phyloP scores from a whole-genome alignment of 2,329 filamentous ascomycete species.

The Arthrocladium fulminans region DNA sequence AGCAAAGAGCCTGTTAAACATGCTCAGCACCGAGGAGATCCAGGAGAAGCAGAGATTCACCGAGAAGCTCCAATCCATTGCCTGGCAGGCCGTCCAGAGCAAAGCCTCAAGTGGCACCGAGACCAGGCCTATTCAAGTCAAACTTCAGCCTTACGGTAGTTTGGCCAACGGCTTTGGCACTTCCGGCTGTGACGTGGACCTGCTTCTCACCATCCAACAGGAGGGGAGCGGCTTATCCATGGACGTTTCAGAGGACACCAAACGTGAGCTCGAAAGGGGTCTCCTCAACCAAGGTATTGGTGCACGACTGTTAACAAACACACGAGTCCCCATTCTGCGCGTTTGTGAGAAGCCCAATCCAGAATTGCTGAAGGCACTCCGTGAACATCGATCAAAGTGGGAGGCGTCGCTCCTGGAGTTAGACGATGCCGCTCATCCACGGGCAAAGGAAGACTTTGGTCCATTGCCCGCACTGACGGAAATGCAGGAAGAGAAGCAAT shows the following conservation, averaged over 20 bases:
- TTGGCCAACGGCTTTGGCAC: conserved; percentile 77
- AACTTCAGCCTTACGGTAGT: conserved; percentile 72
- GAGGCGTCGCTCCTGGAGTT: conserved; percentile 10
- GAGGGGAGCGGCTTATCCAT: neutral
- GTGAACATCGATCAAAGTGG: conserved; percentile 46
- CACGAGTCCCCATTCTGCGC: conserved; percentile 79
- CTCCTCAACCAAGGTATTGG: conserved; percentile 65
- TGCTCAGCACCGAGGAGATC: conserved; percentile 43
- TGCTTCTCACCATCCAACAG: conserved; percentile 62
- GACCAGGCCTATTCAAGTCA: conserved; percentile 47
- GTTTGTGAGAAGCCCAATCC: conserved; percentile 63
- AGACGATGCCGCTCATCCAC: neutral
- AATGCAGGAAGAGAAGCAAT: neutral
- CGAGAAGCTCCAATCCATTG: conserved; percentile 53
- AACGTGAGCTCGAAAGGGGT: conserved; percentile 64
- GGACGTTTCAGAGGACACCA: conserved; percentile 51
- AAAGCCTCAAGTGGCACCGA: conserved; percentile 45
- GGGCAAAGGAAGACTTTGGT: neutral
- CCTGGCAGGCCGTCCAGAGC: conserved; percentile 40
- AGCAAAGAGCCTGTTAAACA: conserved; percentile 11
- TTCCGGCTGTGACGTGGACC: conserved; percentile 82
- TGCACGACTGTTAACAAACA: conserved; percentile 66
- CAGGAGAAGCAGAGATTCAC: conserved; percentile 65
- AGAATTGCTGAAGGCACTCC: conserved; percentile 52
- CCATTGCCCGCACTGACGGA: conserved; percentile 1